Evolutionary conservation across 495 filamentous ascomycete species (phyloP), one percentile per base, ranked within the genome.

Genomic region (Talaromyces stipitatus): DNA sequence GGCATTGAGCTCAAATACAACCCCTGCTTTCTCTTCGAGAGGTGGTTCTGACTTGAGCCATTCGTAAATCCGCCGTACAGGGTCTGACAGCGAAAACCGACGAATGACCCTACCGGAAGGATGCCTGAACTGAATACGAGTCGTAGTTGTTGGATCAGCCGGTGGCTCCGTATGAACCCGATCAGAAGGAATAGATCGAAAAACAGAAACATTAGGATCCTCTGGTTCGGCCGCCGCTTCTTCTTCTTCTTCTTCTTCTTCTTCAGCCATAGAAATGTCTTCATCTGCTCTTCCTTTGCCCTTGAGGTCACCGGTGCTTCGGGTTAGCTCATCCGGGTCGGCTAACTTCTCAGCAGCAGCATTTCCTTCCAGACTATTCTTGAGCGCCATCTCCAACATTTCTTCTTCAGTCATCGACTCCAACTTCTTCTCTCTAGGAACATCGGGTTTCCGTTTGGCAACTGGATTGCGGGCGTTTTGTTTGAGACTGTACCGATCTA

Each of bases 391-490:
- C 68, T 95, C 86, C 64, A 98, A 77, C 91, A 92, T 92, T 69
- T 98, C 91, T 61, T 97, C 92, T 64, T 98, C 94, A 0, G 90
- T 96, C 87, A 98, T 92, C 6, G 86, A 83, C 48, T 86, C 87
- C 26, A 96, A 81, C 61, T 87, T 87, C 50, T 87, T 76, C 57
- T 85, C 80, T 55, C 83, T 85, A 58, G 82, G 71, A 54, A 76
- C 77, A 61, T 90, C 87, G 2, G 84, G 77, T 68, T 92, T 95
- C 36, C 88, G 77, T 65, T 84, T 89, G 2, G 89, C 84, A 0
- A 98, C 90, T 0, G 94, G 94, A 63, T 98, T 98, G 71, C 92
- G 92, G 61, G 86, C 90, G 60, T 92, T 84, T 22, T 82, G 83
- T 10, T 85, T 88, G 55, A 98, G 76, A 64, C 91, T 96, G 68